Evolutionary conservation across 2,329 filamentous ascomycete genomes (phyloP).

Genomic region (Colletotrichum zoysiae): DNA sequence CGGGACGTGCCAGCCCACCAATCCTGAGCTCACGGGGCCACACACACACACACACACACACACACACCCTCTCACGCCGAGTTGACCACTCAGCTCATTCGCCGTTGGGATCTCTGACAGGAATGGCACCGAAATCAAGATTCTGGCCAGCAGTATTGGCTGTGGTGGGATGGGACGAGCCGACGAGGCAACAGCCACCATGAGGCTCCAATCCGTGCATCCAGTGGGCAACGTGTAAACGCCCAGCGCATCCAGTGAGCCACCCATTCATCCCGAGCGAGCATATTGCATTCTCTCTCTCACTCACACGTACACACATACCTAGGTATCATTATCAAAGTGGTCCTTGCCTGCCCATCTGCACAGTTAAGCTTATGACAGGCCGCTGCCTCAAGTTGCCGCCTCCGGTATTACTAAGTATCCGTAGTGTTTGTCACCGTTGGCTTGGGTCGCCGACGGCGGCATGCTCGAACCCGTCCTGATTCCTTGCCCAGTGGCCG

Average conservation of each 20-base stretch:
- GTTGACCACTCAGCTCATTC: constrained; percentile 10
- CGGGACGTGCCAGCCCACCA: constrained; percentile 10
- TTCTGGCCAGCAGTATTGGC: constrained; percentile 5
- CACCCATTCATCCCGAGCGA: too few relatives aligned
- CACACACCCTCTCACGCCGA: not conserved
- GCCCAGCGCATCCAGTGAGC: not conserved
- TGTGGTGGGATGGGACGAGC: constrained; percentile 16
- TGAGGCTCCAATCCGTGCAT: constrained; percentile 3
- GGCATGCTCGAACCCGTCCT: constrained; percentile 2
- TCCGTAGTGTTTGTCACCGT: not conserved
- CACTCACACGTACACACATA: too few relatives aligned
- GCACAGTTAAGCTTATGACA: constrained; percentile 31
- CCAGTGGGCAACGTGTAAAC: not conserved
- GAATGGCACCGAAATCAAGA: constrained; percentile 14
- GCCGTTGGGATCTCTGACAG: constrained; percentile 19
- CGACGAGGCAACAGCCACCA: constrained; percentile 10
- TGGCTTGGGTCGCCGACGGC: not conserved
- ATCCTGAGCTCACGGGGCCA: constrained; percentile 16
- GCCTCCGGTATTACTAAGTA: too few relatives aligned
- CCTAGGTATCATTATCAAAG: not conserved
- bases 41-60: constrained; percentile 1
- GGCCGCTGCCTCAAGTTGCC: constrained; percentile 9
- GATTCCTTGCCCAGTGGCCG: constrained; percentile 3
- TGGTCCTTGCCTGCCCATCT: not conserved
- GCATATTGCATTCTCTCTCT: too few relatives aligned